phyloP scores from a whole-genome alignment of 2,329 filamentous ascomycete species.

The Ophiostoma ips region DNA sequence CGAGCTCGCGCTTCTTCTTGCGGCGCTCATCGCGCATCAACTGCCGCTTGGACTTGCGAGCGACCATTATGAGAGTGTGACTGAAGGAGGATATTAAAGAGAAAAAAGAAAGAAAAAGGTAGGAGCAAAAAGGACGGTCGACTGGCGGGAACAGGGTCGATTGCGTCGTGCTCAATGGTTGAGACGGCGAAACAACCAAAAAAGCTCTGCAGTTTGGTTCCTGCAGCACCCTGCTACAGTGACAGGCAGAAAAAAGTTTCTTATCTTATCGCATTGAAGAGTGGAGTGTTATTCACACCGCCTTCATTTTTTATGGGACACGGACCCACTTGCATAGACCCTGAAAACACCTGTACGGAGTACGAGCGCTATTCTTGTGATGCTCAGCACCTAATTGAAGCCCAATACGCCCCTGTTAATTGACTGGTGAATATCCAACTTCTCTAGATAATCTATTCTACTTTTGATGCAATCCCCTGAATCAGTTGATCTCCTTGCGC shows the following conservation, averaged over 20 bases:
- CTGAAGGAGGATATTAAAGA: too few species aligned
- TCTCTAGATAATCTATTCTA: neutral
- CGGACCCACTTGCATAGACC: too few species aligned
- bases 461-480: too few species aligned
- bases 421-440: neutral
- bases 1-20: slow-evolving; percentile 21
- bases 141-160: neutral
- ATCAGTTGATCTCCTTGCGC: slow-evolving; percentile 16
- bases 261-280: slow-evolving; percentile 6
- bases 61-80: slow-evolving; percentile 17
- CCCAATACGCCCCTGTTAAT: too few species aligned
- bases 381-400: too few species aligned
- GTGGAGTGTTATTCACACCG: slow-evolving; percentile 1
- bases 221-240: neutral
- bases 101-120: neutral
- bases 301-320: neutral
- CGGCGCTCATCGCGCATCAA: slow-evolving; percentile 24
- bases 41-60: slow-evolving; percentile 24
- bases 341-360: too few species aligned
- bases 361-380: too few species aligned
- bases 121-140: neutral
- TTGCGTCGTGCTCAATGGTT: neutral
- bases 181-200: neutral
- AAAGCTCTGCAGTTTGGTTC: neutral
- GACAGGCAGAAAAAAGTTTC: slow-evolving; percentile 9